phyloP scores from a whole-genome alignment of 2,329 filamentous ascomycete species.

The Fusarium buharicum region DNA sequence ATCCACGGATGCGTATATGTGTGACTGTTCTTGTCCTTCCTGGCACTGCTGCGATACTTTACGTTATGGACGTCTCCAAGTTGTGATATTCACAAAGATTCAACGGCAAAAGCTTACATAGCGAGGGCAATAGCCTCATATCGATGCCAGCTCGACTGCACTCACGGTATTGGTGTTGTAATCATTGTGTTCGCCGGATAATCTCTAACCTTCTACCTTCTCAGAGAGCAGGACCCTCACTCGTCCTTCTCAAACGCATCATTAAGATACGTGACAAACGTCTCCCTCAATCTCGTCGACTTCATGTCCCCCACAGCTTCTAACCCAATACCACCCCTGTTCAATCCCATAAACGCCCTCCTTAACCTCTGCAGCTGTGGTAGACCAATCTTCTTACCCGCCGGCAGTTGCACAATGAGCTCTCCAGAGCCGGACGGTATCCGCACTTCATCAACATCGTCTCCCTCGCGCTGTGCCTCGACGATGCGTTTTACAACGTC shows the following conservation, averaged over 20 bases:
- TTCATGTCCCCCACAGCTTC: conserved; percentile 66
- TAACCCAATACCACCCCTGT: conserved; percentile 73
- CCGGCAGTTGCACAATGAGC: conserved; percentile 71
- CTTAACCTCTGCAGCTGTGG: conserved; percentile 81
- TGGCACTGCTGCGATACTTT: background rate
- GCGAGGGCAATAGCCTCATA: background rate
- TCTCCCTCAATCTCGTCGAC: conserved; percentile 66
- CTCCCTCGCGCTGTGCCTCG: conserved; percentile 76
- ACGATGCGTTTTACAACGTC: conserved; percentile 77
- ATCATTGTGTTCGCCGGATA: background rate
- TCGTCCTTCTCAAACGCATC: conserved; percentile 70
- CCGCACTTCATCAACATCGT: conserved; percentile 64
- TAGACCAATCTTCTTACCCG: conserved; percentile 70
- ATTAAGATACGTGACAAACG: conserved; percentile 74
- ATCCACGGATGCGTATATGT: background rate
- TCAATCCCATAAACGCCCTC: conserved; percentile 80
- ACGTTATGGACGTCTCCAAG: background rate
- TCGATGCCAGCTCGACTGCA: background rate
- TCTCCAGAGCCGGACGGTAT: conserved; percentile 57
- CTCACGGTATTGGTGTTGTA: background rate
- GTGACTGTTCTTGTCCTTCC: background rate
- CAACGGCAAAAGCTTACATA: background rate
- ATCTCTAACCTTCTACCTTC: no score
- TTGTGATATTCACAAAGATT: background rate
- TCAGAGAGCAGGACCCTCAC: conserved; percentile 43